phyloP scores from a whole-genome alignment of 345 rosid species.

The Ceriops decandra region DNA sequence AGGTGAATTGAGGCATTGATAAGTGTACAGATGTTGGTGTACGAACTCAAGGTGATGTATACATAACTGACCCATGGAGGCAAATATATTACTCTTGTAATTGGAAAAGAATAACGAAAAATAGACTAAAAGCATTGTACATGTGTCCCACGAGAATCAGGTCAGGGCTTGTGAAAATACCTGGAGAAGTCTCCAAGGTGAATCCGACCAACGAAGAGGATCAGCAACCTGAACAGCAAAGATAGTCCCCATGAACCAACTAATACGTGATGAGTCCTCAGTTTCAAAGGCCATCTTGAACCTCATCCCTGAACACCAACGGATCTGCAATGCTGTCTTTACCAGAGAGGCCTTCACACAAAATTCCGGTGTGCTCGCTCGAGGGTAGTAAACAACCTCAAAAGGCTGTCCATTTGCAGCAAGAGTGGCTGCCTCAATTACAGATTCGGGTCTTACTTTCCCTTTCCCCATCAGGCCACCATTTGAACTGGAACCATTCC shows the following conservation, averaged over 20 bases:
- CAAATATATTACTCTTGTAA: too few species aligned
- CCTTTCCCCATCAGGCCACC: slow-evolving; percentile 28
- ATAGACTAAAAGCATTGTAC: too few species aligned
- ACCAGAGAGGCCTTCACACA: slow-evolving; percentile 29
- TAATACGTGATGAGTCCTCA: slow-evolving; percentile 26
- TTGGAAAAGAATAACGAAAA: too few species aligned
- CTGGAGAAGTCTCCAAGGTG: slow-evolving; percentile 95
- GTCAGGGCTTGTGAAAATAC: slow-evolving; percentile 28
- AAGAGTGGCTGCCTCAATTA: slow-evolving; percentile 20
- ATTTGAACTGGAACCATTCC: slow-evolving; percentile 18
- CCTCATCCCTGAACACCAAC: slow-evolving; percentile 33
- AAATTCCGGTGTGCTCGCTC: slow-evolving; percentile 27
- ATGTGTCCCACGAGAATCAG: not conserved
- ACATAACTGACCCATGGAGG: too few species aligned
- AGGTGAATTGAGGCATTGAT: too few species aligned
- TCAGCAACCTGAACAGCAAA: slow-evolving; percentile 52
- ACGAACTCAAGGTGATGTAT: too few species aligned
- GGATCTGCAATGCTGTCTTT: slow-evolving; percentile 27
- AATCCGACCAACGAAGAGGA: slow-evolving; percentile 75
- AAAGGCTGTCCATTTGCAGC: slow-evolving; percentile 25
- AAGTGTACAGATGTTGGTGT: too few species aligned
- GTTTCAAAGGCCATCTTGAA: slow-evolving; percentile 34
- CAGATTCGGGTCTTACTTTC: slow-evolving; percentile 21
- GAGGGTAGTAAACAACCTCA: slow-evolving; percentile 29
- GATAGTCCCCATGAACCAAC: slow-evolving; percentile 33